phyloP scores from a whole-genome alignment of 2,329 filamentous ascomycete species.

The Chaetomiaceae sp. region DNA sequence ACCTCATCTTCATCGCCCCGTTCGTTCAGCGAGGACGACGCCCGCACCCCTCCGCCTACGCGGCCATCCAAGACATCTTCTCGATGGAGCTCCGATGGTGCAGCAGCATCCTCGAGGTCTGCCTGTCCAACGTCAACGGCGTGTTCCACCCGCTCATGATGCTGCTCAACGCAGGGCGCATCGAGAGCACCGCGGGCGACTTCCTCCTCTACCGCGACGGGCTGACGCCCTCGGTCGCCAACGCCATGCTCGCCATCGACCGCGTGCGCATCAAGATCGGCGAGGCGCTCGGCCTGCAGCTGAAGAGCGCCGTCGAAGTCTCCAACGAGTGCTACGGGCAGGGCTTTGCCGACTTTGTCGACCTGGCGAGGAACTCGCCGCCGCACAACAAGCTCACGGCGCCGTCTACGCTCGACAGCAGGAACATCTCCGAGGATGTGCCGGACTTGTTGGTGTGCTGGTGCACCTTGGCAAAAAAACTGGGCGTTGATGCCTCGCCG shows the following conservation, averaged over 20 bases:
- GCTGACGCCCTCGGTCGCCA: background rate
- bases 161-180: conserved; percentile 5
- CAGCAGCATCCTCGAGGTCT: conserved; percentile 3
- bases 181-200: background rate
- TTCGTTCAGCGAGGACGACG: background rate
- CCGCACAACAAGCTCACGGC: conserved; percentile 2
- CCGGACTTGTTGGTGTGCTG: conserved; percentile 1
- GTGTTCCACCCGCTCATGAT: conserved; percentile 8
- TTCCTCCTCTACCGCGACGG: background rate
- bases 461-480: background rate
- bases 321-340: conserved; percentile 8
- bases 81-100: conserved; percentile 1
- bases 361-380: background rate
- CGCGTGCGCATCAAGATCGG: background rate
- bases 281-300: background rate
- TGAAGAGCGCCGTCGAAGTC: background rate
- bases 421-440: conserved; percentile 6
- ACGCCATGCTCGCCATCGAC: conserved; percentile 6
- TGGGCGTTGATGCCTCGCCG: background rate
- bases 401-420: background rate
- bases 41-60: background rate
- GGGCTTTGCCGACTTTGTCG: background rate
- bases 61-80: background rate
- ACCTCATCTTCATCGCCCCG: conserved; percentile 1
- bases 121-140: conserved; percentile 7